A percentile compares a stretch with the other conserved stretches of the same genome.
Conservation (phyloP, 352 stramenopile species). For the Phytopythium oedochilum region DNA sequence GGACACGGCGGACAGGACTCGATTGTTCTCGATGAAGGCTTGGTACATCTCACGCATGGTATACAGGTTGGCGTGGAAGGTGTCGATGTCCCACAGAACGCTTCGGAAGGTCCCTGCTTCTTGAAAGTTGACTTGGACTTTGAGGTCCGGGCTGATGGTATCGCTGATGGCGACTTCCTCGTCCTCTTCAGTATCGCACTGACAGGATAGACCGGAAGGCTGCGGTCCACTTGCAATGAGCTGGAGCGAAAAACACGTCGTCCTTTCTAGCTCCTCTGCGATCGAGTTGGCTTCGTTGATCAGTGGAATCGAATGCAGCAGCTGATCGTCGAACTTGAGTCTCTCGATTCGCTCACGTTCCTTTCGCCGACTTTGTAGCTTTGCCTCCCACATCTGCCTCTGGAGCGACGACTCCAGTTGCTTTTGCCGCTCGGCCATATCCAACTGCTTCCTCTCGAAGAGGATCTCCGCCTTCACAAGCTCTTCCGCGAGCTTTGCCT, state of each 20-base stretch:
- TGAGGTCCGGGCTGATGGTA: constrained; percentile 57
- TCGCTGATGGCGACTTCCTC: constrained; percentile 45
- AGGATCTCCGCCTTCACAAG: constrained; percentile 68
- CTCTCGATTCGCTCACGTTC: constrained; percentile 70
- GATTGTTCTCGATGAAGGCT: constrained; percentile 73
- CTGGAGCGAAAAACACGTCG: constrained; percentile 62
- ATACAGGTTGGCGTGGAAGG: constrained; percentile 77
- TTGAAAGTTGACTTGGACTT: constrained; percentile 77
- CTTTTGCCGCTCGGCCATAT: constrained; percentile 57
- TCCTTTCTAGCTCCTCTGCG: constrained; percentile 69
- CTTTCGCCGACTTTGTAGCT: constrained; percentile 59
- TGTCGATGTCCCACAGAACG: constrained; percentile 75
- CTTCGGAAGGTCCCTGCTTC: constrained; percentile 68
- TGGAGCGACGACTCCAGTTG: constrained; percentile 69
- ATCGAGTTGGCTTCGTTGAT: constrained; percentile 88
- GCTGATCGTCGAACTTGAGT: constrained; percentile 71
- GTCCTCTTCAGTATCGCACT: constrained; percentile 35
- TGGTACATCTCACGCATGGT: constrained; percentile 89
- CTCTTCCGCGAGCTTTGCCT: constrained; percentile 73
- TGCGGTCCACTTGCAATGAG: constrained; percentile 45
- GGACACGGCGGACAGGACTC: constrained; percentile 26
- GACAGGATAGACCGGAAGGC: constrained; percentile 17
- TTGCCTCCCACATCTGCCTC: constrained; percentile 77
- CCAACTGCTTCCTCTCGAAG: constrained; percentile 74
- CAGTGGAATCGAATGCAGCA: constrained; percentile 72